Base-by-base conservation (phyloP, 345 rosid genomes). In the Carallia brachiata region DNA sequence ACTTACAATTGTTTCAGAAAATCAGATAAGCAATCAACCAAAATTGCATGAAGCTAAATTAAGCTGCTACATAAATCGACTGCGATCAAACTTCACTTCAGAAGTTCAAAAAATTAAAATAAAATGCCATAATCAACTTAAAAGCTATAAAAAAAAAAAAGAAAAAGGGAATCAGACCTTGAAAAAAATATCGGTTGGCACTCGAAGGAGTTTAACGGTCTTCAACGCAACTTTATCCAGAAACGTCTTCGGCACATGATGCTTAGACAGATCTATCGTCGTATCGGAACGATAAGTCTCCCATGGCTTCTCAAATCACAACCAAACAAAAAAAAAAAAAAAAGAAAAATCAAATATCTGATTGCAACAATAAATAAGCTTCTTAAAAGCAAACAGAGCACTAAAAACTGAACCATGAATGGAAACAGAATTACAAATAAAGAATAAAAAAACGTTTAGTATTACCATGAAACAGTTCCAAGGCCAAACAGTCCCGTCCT, bases 401-500 rank as follows among this genome's bases (percentile, higher is more conserved):
- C 34, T 32, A 4, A 32, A 32, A 32, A 37, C 40, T 37, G 40
- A 37, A 37, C 0, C 40, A 37, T 37, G 40, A 6, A 37, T 5
- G 7, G 40, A 37, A 37, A 37, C 40, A 37, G 40, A 37, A 37
- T 37, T 5, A 37, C 5, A 37, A 19, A 13, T 37, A 17, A 62
- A 19, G 4, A 23, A 16, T 2, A 12, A 44, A 12, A 18, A 54
- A 40, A 6, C 40, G 40, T 37, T 4, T 19, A 9, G 6, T 10
- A 36, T 52, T 67, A 83, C 96, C 90, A 81, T 86, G 76, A 92
- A 92, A 74, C 84, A 87, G 70, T 92, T 90, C 96, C 96, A 90
- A 23, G 93, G 92, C 96, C 96, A 88, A 55, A 77, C 83, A 0
- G 88, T 74, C 32, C 92, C 94, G 70, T 92, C 94, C 61, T 73